A percentile compares a stretch with the other conserved stretches of the same genome.
Evolutionary conservation across 805 yeast genomes (phyloP).

Genomic region (Yarrowia divulgata): DNA sequence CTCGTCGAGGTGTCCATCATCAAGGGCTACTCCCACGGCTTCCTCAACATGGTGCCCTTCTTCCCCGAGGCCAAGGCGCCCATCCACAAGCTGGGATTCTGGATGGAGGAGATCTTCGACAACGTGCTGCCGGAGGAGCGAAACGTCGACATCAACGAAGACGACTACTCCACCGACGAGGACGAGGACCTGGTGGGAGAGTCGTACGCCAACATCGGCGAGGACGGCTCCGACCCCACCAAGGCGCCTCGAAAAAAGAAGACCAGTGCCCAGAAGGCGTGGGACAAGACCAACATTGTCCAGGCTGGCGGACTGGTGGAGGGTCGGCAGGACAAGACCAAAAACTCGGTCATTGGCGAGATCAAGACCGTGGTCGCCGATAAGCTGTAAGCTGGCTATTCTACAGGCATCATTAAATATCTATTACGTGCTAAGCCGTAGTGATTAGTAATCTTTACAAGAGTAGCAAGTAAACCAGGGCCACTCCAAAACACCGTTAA

Average conservation of each 20-base stretch:
- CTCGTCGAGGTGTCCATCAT: constrained; percentile 46
- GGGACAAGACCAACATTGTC: constrained; percentile 30
- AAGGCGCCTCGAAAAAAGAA: constrained; percentile 24
- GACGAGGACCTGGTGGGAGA: constrained; percentile 35
- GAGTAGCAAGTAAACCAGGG: too few species aligned
- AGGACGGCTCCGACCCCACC: neutral
- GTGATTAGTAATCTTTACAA: too few species aligned
- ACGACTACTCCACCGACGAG: constrained; percentile 34
- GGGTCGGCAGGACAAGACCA: constrained; percentile 26
- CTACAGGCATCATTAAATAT: neutral
- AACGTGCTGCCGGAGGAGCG: constrained; percentile 34
- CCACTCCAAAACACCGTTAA: neutral
- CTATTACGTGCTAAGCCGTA: constrained; percentile 5
- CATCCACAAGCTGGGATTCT: constrained; percentile 44
- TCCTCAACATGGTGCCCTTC: constrained; percentile 45
- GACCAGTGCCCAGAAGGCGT: constrained; percentile 26
- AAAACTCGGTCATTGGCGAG: constrained; percentile 26
- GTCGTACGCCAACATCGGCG: constrained; percentile 32
- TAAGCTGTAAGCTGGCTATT: neutral
- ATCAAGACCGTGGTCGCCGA: neutral
- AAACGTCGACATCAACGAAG: constrained; percentile 30
- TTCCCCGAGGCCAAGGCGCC: constrained; percentile 47
- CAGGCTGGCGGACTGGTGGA: constrained; percentile 15
- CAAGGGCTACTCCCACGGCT: constrained; percentile 47
- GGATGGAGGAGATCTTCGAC: constrained; percentile 44